Evolutionary conservation across 305 asterid genomes (phyloP).

Genomic region (Solanum aculeatissimum): DNA sequence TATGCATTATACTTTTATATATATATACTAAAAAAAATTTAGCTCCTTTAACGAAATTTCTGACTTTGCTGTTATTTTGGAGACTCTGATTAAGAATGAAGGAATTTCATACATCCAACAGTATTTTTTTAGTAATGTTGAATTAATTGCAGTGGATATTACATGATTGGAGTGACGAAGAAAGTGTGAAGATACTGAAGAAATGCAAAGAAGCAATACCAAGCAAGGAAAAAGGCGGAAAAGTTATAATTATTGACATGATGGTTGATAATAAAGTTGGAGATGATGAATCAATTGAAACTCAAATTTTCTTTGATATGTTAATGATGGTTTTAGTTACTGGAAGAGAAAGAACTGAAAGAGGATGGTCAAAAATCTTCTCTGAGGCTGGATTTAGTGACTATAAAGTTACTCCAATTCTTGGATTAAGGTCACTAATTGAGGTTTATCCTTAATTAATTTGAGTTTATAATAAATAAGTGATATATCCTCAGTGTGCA

Average conservation of each 20-base stretch:
- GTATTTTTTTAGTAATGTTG: neutral
- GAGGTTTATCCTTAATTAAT: slow-evolving; percentile 10
- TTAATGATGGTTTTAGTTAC: slow-evolving; percentile 16
- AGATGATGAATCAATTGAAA: slow-evolving; percentile 9
- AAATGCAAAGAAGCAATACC: slow-evolving; percentile 36
- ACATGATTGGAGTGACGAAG: slow-evolving; percentile 40
- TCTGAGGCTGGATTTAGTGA: slow-evolving; percentile 5
- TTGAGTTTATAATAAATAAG: neutral
- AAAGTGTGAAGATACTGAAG: slow-evolving; percentile 23
- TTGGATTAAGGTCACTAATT: slow-evolving; percentile 10
- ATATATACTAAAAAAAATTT: no score
- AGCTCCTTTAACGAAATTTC: neutral
- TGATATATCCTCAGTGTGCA: neutral
- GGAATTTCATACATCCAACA: neutral
- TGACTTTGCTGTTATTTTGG: fast-evolving
- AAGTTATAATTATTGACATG: slow-evolving; percentile 29
- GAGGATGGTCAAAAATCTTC: slow-evolving; percentile 27
- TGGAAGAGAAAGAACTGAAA: slow-evolving; percentile 33
- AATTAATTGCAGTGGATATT: slow-evolving; percentile 25
- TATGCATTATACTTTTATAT: no score
- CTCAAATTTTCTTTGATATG: slow-evolving; percentile 25
- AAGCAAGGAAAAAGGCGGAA: slow-evolving; percentile 16
- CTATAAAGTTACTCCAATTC: slow-evolving; percentile 3
- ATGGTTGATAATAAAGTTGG: neutral
- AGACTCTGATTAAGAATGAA: neutral